Percentiles rank a stretch among this genome's conserved stretches.
Evolutionary conservation across 2,329 filamentous ascomycete species (phyloP).

Genomic region (Ophiostoma quercus): DNA sequence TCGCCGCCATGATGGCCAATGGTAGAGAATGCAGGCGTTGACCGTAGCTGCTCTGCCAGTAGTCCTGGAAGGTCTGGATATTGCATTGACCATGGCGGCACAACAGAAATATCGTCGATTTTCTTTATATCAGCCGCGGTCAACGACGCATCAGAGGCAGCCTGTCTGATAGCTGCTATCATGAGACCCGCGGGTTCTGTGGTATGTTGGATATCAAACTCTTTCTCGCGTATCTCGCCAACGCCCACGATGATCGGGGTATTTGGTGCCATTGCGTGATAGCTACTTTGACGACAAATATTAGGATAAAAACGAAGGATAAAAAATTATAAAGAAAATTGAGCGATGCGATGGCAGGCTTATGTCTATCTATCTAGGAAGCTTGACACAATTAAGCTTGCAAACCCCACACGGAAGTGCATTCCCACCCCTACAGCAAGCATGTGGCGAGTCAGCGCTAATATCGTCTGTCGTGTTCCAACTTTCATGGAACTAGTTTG

Average conservation of each 20-base stretch:
- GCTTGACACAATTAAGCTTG: not conserved
- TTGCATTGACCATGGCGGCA: constrained; percentile 22
- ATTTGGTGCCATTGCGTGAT: constrained; percentile 6
- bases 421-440: not conserved
- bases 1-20: constrained; percentile 23
- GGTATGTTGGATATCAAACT: constrained; percentile 11
- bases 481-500: not conserved
- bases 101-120: constrained; percentile 22
- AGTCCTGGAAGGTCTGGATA: constrained; percentile 20
- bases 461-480: not conserved
- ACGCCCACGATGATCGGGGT: constrained; percentile 24
- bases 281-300: not conserved
- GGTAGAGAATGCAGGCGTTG: not conserved
- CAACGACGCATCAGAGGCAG: constrained; percentile 13
- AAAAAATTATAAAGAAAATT: not conserved
- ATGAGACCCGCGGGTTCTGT: constrained; percentile 23
- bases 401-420: not conserved
- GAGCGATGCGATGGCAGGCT: not conserved
- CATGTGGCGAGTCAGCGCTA: not conserved
- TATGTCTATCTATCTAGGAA: not conserved
- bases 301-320: not conserved
- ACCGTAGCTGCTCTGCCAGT: constrained; percentile 13
- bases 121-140: not conserved
- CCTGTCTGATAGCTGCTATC: constrained; percentile 18
- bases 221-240: constrained; percentile 23